Conservation (phyloP, 73 alveolate genomes). For the Blepharisma japonicum region DNA sequence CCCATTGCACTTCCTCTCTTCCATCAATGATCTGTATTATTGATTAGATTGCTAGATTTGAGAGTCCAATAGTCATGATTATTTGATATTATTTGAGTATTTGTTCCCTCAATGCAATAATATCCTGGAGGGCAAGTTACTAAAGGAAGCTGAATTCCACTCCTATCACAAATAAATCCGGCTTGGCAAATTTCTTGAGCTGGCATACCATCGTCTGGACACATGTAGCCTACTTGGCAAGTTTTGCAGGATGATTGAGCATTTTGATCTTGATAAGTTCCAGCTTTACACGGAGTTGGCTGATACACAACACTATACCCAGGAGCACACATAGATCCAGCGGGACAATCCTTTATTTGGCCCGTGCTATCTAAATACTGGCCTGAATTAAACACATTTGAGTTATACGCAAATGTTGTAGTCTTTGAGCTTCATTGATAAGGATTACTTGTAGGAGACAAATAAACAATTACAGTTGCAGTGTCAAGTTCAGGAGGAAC, state of each 20-base stretch:
- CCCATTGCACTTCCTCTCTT: background rate
- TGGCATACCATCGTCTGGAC: conserved; percentile 21
- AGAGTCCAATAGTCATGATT: background rate
- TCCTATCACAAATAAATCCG: conserved; percentile 17
- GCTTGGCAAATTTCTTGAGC: background rate
- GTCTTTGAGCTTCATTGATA: too few relatives aligned
- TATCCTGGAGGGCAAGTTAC: conserved; percentile 11
- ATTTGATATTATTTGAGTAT: background rate
- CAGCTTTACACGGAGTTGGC: conserved; percentile 20
- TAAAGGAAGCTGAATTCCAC: background rate
- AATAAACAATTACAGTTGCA: too few relatives aligned
- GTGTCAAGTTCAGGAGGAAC: too few relatives aligned
- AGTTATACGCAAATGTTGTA: too few relatives aligned
- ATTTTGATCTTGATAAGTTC: background rate
- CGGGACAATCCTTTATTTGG: background rate
- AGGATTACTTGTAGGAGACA: too few relatives aligned
- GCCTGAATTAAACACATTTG: too few relatives aligned
- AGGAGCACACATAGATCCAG: background rate
- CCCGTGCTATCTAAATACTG: background rate
- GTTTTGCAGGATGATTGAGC: background rate
- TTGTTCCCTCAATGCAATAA: conserved; percentile 1
- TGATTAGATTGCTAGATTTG: background rate
- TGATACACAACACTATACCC: background rate
- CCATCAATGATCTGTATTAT: background rate
- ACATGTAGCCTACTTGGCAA: background rate